Conservation (phyloP, 2,329 filamentous ascomycete species). For the Pseudopithomyces maydicus region DNA sequence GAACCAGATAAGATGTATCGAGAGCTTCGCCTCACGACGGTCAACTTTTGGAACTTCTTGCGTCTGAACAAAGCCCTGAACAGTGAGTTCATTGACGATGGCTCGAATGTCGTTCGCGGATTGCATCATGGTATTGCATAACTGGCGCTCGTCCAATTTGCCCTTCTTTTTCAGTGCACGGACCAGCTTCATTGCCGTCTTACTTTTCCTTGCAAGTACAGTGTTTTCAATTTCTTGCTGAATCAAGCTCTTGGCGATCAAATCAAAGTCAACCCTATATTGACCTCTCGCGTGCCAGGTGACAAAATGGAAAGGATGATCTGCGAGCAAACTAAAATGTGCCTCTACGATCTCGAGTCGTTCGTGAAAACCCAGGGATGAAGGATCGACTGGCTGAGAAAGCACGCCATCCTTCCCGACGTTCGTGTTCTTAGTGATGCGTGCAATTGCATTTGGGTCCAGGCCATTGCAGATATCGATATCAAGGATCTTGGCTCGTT, state of each 20-base stretch:
- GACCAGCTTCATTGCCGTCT: constrained; percentile 78
- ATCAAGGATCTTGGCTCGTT: constrained; percentile 37
- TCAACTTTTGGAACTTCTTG: constrained; percentile 94
- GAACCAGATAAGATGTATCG: constrained; percentile 91
- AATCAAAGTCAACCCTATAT: constrained; percentile 79
- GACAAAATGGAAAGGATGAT: constrained; percentile 69
- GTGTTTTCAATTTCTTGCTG: constrained; percentile 81
- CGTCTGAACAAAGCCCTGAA: constrained; percentile 83
- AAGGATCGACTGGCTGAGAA: constrained; percentile 31
- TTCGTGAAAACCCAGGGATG: constrained; percentile 27
- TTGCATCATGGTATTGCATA: constrained; percentile 81
- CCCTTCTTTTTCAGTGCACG: constrained; percentile 85
- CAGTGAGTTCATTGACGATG: constrained; percentile 83
- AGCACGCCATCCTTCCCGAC: constrained; percentile 11
- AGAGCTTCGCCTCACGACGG: constrained; percentile 78
- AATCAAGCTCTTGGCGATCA: constrained; percentile 71
- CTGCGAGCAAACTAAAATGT: constrained; percentile 73
- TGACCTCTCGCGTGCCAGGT: constrained; percentile 68
- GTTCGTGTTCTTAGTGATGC: constrained; percentile 24
- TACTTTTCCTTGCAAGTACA: constrained; percentile 77
- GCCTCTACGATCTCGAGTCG: constrained; percentile 60
- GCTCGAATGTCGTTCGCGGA: constrained; percentile 83
- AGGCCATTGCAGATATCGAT: constrained; percentile 48
- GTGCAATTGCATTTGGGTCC: constrained; percentile 34
- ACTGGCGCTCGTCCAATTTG: constrained; percentile 91